Evolutionary conservation across 176 grass and related monocot genomes (phyloP), one percentile per base, ranked within the genome.

Genomic region (Urochloa ruziziensis): DNA sequence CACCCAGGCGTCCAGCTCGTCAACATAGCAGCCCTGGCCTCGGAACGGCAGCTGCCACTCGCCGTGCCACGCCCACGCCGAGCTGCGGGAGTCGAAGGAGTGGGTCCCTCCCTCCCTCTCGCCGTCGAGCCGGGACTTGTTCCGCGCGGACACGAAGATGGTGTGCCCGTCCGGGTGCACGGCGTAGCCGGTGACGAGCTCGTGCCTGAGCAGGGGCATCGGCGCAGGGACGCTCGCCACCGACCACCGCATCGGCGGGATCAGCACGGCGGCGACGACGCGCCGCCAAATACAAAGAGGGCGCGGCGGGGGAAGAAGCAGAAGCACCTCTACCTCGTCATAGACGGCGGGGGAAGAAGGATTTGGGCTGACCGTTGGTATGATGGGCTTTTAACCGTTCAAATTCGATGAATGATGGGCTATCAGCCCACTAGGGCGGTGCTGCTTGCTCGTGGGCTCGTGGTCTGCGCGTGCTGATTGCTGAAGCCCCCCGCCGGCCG

Each of bases 101-200:
- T 21, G 49, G 7, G 58, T 74, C 15, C 40, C 21, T 54, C 14
- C 42, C 18, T 43, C 23, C 75, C 35, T 77, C 16, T 2, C 4
- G 1, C 25, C 11, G 21, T 2, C 2, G 35, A 3, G 3, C 35
- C 35, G 17, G 10, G 15, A 36, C 43, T 30, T 12, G 4, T 27
- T 19, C 30, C 28, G 10, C n/a, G 43, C 57, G 2, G 81, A 64
- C 43, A 83, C 58, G 44, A 74, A 74, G 70, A 83, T 29, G 81
- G 70, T 74, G 70, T 43, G 30, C 21, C 57, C 43, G 81, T 74
- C 81, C 21, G 70, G 57, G 58, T 83, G 81, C 29, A 83, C 10
- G 2, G 70, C 70, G 81, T 74, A 29, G 15, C 30, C 59, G 7
- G 15, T 15, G 57, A 83, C 59, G 8, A 7, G 0, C 7, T 74